Evolutionary conservation across 2,329 filamentous ascomycete species (phyloP).

Genomic region (Zymoseptoria crescenta): DNA sequence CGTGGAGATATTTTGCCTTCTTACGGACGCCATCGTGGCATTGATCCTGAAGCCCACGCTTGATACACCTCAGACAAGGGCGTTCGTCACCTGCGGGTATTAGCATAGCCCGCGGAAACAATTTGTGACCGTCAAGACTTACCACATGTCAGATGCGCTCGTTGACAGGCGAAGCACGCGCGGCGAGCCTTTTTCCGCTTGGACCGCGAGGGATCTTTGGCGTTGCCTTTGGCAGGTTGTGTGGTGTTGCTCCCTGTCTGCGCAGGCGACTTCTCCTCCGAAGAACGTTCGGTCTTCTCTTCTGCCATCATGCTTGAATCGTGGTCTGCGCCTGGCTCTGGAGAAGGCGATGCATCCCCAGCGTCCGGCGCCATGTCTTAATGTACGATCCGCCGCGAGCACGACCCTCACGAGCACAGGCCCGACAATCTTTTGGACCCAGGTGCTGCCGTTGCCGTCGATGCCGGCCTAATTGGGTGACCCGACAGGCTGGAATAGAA

Average conservation of each 20-base stretch:
- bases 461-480: conserved; percentile 11
- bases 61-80: conserved; percentile 88
- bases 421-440: conserved; percentile 28
- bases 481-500: conserved; percentile 13
- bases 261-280: conserved; percentile 31
- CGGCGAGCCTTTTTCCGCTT: conserved; percentile 91
- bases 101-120: conserved; percentile 3
- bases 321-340: conserved; percentile 38
- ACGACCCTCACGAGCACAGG: conserved; percentile 27
- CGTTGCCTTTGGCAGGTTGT: conserved; percentile 35
- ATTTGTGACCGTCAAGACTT: conserved; percentile 41
- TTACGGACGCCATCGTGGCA: conserved; percentile 97
- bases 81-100: conserved; percentile 71
- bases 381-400: conserved; percentile 22
- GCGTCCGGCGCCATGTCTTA: conserved; percentile 47
- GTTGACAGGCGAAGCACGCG: conserved; percentile 93
- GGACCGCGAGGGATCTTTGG: conserved; percentile 84
- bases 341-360: conserved; percentile 41
- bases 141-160: conserved; percentile 97
- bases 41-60: conserved; percentile 79
- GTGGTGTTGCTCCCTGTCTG: conserved; percentile 27
- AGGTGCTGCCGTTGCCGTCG: conserved; percentile 28
- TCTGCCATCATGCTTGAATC: conserved; percentile 37
- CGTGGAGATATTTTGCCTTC: conserved; percentile 97
- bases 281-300: conserved; percentile 32